These are phyloP conservation scores for Diplotaxis tenuifolia DNA, from an alignment of 345 rosid species.

Conservation along the genomic window DNA sequence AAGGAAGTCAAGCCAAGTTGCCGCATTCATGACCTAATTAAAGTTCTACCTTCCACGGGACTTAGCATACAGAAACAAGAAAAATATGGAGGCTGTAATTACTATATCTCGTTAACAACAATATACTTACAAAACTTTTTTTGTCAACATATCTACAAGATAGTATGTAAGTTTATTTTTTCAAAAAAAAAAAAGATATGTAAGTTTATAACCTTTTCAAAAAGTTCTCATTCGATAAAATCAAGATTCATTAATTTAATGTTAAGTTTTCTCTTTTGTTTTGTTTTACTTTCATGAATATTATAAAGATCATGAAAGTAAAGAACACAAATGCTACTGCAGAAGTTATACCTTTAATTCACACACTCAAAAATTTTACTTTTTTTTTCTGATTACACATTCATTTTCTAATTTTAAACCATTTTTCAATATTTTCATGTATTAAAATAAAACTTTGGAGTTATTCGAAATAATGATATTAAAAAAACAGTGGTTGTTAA, in stretches of 20 bases:
- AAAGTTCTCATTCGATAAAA: background rate
- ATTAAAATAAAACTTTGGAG: background rate
- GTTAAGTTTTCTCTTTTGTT: background rate
- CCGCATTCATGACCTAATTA: conserved; percentile 24
- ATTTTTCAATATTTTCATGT: background rate
- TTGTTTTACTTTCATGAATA: background rate
- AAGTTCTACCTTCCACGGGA: conserved; percentile 22
- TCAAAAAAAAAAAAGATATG: no score
- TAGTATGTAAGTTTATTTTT: no score
- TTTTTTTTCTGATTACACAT: background rate
- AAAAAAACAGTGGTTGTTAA: conserved; percentile 19
- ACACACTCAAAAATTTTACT: background rate
- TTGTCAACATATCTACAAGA: background rate
- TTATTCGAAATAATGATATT: background rate
- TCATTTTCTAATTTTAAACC: background rate
- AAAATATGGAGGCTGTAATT: background rate
- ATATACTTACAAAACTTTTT: no score
- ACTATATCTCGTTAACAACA: background rate
- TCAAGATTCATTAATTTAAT: background rate
- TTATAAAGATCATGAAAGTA: background rate
- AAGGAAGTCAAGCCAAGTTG: conserved; percentile 28
- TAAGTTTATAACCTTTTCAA: background rate
- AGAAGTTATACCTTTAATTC: background rate
- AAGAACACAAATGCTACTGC: background rate
- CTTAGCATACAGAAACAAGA: background rate